A percentile compares a stretch with the other conserved stretches of the same genome.
Evolutionary conservation across 495 filamentous ascomycete species (phyloP).

Genomic region (Aspergillus heteromorphus): DNA sequence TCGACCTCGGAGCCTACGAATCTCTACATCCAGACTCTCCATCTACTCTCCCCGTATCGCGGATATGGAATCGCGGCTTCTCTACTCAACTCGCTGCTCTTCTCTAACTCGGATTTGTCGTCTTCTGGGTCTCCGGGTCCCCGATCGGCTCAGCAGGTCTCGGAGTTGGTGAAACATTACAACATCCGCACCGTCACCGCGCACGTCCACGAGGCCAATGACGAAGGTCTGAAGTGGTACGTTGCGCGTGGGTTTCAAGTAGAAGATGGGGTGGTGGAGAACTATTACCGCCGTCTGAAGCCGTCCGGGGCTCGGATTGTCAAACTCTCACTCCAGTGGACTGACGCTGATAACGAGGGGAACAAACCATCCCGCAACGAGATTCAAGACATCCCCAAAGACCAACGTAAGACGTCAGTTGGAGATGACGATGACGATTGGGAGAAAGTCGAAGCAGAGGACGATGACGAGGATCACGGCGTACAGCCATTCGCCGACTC

Average conservation of each 20-base stretch:
- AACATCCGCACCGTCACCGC: constrained; percentile 61
- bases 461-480: constrained; percentile 31
- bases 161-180: constrained; percentile 47
- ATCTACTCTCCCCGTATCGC: constrained; percentile 78
- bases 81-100: constrained; percentile 56
- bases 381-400: neutral
- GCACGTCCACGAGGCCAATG: constrained; percentile 92
- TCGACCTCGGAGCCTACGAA: constrained; percentile 35
- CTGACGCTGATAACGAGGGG: constrained; percentile 11
- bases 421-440: constrained; percentile 40
- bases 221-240: constrained; percentile 86
- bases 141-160: constrained; percentile 24
- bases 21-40: constrained; percentile 86
- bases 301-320: constrained; percentile 78
- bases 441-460: constrained; percentile 40
- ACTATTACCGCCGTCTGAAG: constrained; percentile 81
- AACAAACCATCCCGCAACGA: neutral
- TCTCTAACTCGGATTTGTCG: constrained; percentile 26
- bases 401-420: constrained; percentile 1
- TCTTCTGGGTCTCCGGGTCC: constrained; percentile 21
- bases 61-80: constrained; percentile 71
- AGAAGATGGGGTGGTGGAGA: constrained; percentile 52
- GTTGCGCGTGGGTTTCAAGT: constrained; percentile 66
- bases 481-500: constrained; percentile 30
- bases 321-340: constrained; percentile 39